Evolutionary conservation across 441 rosid species (phyloP).

Genomic region (Oxalis stricta): DNA sequence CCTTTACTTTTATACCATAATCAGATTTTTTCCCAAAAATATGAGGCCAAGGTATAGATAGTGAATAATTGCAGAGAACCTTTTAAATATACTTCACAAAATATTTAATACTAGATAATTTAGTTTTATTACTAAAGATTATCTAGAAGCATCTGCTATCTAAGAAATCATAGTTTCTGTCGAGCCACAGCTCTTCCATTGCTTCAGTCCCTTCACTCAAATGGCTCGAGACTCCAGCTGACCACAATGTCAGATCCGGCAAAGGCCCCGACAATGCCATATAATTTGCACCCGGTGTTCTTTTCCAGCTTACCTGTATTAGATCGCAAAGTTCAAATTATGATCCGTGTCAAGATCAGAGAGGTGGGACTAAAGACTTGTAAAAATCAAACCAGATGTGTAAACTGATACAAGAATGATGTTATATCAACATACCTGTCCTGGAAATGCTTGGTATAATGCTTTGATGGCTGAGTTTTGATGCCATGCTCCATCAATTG

Average conservation of each 20-base stretch:
- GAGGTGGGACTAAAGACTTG: neutral
- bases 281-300: constrained; percentile 50
- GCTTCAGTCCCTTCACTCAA: constrained; percentile 36
- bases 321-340: neutral
- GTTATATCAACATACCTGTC: constrained; percentile 30
- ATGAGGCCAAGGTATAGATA: no score
- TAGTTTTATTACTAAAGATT: neutral
- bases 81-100: no score
- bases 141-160: neutral
- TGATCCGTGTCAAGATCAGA: neutral
- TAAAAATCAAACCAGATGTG: neutral
- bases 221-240: constrained; percentile 32
- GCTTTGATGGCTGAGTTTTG: constrained; percentile 51
- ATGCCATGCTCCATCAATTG: constrained; percentile 26
- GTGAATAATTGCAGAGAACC: neutral
- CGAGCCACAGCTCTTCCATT: constrained; percentile 46
- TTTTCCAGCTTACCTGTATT: constrained; percentile 60
- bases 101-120: no score
- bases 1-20: no score
- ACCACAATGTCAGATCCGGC: constrained; percentile 60
- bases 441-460: constrained; percentile 52
- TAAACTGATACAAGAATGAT: neutral
- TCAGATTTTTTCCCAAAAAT: no score
- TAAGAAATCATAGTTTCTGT: neutral
- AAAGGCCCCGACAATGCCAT: constrained; percentile 59